phyloP scores from a whole-genome alignment of 2,329 filamentous ascomycete genomes.

The Verticillium nonalfalfae region DNA sequence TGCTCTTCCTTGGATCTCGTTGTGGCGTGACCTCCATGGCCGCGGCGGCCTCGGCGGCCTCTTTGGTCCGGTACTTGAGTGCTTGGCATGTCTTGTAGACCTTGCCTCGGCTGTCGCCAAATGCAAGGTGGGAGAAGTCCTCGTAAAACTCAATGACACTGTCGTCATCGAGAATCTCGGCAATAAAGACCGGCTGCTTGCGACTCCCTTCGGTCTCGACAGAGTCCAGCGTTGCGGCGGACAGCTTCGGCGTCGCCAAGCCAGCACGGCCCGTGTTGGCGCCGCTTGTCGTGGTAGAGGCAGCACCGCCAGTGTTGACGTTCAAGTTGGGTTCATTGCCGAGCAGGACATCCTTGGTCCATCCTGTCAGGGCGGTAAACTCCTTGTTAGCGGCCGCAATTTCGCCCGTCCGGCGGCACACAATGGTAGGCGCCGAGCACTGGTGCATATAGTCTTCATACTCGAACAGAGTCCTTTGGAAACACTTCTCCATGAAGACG shows the following conservation, averaged over 20 bases:
- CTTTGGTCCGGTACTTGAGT: constrained; percentile 80
- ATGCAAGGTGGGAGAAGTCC: constrained; percentile 87
- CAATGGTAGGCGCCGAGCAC: constrained; percentile 83
- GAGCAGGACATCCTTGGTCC: constrained; percentile 83
- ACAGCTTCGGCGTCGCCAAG: constrained; percentile 45
- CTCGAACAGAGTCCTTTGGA: constrained; percentile 87
- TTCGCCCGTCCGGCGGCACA: constrained; percentile 87
- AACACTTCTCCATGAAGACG: constrained; percentile 96
- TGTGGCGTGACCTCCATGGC: constrained; percentile 31
- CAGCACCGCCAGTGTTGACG: constrained; percentile 62
- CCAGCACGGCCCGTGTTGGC: constrained; percentile 33
- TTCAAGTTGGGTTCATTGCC: constrained; percentile 86
- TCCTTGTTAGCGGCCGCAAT: constrained; percentile 95
- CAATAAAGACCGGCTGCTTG: constrained; percentile 78
- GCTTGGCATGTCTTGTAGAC: constrained; percentile 80
- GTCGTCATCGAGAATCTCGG: constrained; percentile 89
- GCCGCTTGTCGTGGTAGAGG: constrained; percentile 35
- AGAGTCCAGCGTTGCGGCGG: constrained; percentile 33
- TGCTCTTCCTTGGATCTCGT: constrained; percentile 39
- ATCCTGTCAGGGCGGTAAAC: constrained; percentile 91
- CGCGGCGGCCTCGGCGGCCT: constrained; percentile 35
- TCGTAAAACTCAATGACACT: constrained; percentile 93
- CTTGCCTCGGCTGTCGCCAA: constrained; percentile 81
- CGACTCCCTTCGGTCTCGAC: constrained; percentile 37
- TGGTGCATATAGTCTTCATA: constrained; percentile 90